Evolutionary conservation across 345 rosid genomes (phyloP).

Genomic region (Clarkia xantiana): DNA sequence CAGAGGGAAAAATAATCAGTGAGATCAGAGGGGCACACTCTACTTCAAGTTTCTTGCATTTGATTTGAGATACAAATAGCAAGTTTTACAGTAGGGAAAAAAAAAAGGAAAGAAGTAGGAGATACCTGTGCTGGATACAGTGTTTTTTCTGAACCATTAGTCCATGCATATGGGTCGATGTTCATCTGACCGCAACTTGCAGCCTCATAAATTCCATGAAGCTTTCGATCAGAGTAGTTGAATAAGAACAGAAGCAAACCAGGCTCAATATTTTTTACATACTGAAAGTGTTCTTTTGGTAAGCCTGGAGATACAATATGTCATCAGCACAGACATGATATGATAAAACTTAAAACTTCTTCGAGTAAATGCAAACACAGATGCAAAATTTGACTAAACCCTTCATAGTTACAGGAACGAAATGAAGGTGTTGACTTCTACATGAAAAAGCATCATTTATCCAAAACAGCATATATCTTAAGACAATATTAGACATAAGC

Average conservation of each 20-base stretch:
- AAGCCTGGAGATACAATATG: conserved; percentile 33
- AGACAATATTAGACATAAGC: too few species aligned
- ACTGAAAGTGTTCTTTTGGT: conserved; percentile 36
- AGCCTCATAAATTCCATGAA: conserved; percentile 73
- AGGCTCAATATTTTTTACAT: conserved; percentile 42
- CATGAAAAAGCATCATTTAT: too few species aligned
- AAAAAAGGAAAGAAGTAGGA: conserved; percentile 3
- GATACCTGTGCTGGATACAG: conserved; percentile 70
- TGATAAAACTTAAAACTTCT: conserved; percentile 5
- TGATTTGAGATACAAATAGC: neutral
- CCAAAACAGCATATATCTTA: too few species aligned
- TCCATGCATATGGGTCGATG: conserved; percentile 67
- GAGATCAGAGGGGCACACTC: neutral
- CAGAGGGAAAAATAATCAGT: neutral
- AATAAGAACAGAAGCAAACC: conserved; percentile 72
- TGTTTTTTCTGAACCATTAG: conserved; percentile 39
- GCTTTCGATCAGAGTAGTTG: conserved; percentile 63
- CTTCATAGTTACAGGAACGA: too few species aligned
- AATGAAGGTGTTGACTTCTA: too few species aligned
- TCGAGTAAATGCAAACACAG: neutral
- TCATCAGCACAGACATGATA: neutral
- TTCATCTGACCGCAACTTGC: conserved; percentile 49
- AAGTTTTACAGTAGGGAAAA: neutral
- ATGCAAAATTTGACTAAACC: too few species aligned
- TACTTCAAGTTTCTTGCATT: too few species aligned